Evolutionary conservation across 1,284 basidiomycete species (phyloP).

Genomic region (Cutaneotrichosporon cyanovorans): DNA sequence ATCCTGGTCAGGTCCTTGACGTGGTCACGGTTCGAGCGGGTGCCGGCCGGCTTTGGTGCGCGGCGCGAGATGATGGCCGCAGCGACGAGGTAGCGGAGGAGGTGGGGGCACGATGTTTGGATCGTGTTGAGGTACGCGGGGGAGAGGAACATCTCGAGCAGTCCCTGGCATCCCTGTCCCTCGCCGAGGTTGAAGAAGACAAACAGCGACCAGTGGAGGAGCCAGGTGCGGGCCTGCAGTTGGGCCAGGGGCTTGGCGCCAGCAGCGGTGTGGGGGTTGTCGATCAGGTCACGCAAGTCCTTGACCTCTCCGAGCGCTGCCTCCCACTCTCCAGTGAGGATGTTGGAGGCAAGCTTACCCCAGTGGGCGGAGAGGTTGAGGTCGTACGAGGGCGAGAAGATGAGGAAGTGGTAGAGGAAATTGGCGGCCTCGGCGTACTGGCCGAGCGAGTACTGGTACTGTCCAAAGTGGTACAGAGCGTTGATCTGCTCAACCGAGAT

Average conservation of each 20-base stretch:
- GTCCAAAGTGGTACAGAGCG: conserved; percentile 92
- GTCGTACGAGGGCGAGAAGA: conserved; percentile 85
- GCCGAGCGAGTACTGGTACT: conserved; percentile 96
- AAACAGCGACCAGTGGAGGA: conserved; percentile 96
- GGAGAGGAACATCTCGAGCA: conserved; percentile 92
- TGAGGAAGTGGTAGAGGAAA: conserved; percentile 97
- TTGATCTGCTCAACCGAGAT: conserved; percentile 91
- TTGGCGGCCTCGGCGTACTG: conserved; percentile 94
- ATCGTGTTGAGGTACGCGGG: conserved; percentile 97
- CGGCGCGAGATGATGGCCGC: conserved; percentile 88
- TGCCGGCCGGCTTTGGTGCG: conserved; percentile 41
- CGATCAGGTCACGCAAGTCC: conserved; percentile 83
- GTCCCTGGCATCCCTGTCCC: conserved; percentile 66
- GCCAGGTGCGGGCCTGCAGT: conserved; percentile 92
- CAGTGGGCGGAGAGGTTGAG: conserved; percentile 92
- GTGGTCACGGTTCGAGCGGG: conserved; percentile 59
- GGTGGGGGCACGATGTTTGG: conserved; percentile 88
- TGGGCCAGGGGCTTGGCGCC: conserved; percentile 62
- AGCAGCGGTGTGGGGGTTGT: conserved; percentile 53
- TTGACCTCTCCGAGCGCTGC: conserved; percentile 88
- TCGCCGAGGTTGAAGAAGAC: conserved; percentile 96
- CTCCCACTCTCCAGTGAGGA: conserved; percentile 91
- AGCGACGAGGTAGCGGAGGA: conserved; percentile 87
- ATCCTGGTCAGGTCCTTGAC: conserved; percentile 83
- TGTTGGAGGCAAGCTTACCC: conserved; percentile 96